These are phyloP conservation scores for Marasmius sp. DNA, from an alignment of 1,284 basidiomycete species.

Conservation along the genomic window DNA sequence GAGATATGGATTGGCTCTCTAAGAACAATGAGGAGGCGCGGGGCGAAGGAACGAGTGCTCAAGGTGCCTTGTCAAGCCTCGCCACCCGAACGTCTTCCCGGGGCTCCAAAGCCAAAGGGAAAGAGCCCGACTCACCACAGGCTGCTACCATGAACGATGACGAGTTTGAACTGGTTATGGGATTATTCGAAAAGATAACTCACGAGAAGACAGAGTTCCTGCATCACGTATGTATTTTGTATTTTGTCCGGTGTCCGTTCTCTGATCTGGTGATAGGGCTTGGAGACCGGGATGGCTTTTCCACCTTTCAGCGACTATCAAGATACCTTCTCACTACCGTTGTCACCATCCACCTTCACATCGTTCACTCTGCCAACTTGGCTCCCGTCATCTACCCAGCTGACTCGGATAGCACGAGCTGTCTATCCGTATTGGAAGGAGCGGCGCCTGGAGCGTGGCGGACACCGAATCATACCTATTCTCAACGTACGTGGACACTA, in stretches of 20 bases:
- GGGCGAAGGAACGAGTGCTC: conserved; percentile 79
- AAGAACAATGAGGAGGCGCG: conserved; percentile 88
- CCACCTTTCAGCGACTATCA: conserved; percentile 83
- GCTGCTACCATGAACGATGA: conserved; percentile 79
- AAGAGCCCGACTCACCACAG: conserved; percentile 66
- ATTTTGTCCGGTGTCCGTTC: background rate
- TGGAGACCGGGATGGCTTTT: conserved; percentile 65
- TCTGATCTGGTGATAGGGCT: conserved; percentile 37
- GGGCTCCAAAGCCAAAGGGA: conserved; percentile 76
- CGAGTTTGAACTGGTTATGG: conserved; percentile 95
- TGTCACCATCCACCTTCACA: conserved; percentile 62
- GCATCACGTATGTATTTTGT: conserved; percentile 72
- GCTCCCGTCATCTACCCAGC: conserved; percentile 55
- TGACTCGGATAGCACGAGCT: conserved; percentile 63
- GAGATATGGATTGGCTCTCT: conserved; percentile 92
- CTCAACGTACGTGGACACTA: conserved; percentile 62
- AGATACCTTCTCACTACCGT: conserved; percentile 59
- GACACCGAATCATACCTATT: conserved; percentile 76
- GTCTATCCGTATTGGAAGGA: conserved; percentile 85
- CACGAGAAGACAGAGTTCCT: conserved; percentile 91
- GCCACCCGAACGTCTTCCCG: conserved; percentile 55
- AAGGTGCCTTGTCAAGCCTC: conserved; percentile 62
- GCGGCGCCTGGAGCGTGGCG: conserved; percentile 70
- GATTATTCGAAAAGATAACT: conserved; percentile 88
- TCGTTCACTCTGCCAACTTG: conserved; percentile 59